Percentiles rank a stretch among this genome's conserved stretches.
These are phyloP conservation scores for Magnaporthales sp. DNA, from an alignment of 2,329 filamentous ascomycete species.

Conservation along the genomic window DNA sequence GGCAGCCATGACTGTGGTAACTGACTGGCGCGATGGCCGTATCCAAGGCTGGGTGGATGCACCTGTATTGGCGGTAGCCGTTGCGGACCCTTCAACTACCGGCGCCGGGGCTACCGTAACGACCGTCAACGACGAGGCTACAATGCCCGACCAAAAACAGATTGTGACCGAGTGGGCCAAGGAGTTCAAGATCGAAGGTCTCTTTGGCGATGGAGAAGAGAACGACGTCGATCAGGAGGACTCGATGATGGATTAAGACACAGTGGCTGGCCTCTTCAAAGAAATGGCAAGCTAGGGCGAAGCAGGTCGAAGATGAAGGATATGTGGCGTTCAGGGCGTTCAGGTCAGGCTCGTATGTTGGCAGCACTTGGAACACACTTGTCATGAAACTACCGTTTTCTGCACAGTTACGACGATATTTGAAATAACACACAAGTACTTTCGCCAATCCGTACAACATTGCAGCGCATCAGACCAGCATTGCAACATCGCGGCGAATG, in stretches of 20 bases:
- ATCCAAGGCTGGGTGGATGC: conserved; percentile 89
- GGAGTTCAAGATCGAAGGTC: conserved; percentile 88
- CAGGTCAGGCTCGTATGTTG: conserved; percentile 2
- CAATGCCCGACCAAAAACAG: conserved; percentile 63
- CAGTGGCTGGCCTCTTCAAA: background rate
- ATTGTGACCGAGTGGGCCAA: conserved; percentile 89
- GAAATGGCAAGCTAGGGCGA: conserved; percentile 1
- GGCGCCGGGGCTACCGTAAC: conserved; percentile 18
- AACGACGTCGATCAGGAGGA: conserved; percentile 44
- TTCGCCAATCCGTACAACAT: background rate
- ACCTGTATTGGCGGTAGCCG: conserved; percentile 56
- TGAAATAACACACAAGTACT: background rate
- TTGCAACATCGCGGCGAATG: background rate
- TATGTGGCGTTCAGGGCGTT: conserved; percentile 9
- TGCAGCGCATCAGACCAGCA: background rate
- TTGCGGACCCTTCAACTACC: conserved; percentile 16
- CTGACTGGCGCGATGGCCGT: conserved; percentile 92
- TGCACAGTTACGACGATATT: background rate
- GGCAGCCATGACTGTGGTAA: conserved; percentile 87
- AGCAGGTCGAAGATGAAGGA: background rate
- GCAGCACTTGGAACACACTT: background rate
- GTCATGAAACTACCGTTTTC: background rate
- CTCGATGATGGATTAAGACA: conserved; percentile 41
- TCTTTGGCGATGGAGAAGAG: conserved; percentile 66
- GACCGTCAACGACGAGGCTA: conserved; percentile 31